Base-by-base conservation (phyloP, 306 rosid species). In the Leucaena leucocephala region DNA sequence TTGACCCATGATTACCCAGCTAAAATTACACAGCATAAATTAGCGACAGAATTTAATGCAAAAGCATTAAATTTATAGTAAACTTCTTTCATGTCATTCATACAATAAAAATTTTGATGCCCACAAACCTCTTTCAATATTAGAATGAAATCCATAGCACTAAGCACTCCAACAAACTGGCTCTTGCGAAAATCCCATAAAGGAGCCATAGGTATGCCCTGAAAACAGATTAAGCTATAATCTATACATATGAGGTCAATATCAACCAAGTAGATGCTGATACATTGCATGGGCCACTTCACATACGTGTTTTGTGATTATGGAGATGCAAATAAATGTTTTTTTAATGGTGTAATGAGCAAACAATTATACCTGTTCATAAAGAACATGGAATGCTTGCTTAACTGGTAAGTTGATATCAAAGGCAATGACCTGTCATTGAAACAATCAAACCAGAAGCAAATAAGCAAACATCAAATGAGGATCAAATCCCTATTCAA, bases 1-100 rank as follows among this genome's bases (percentile, higher is more conserved):
- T 86, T 84, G 97, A 84, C 69, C 93, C 97, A 86, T 81, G 95
- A 77, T 78, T 90, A 72, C 97, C 92, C 84, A 93, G 89, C 98
- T 93, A 84, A 76, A 88, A 89, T 82, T 72, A 73, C 9, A n/a
- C 5, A 57, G 35, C 65, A 81, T 65, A 65, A 61, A 76, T 17
- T 61, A 76, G 63, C n/a, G 22, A 45, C 66, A 66, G 50, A 54
- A 77, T 70, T 71, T 10, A 79, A 1, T 19, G 46, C 4, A 10
- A n/a, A 42, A 19, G 52, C 16, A 22, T 44, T 43, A 44, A 21
- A 21, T 34, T n/a, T 42, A 4, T 2, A 10, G 15, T 11, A 43
- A 22, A 59, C 16, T 27, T 57, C 6, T 8, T 59, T 59, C 39
- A 4, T 17, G 43, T 43, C 48, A 66, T 17, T n/a, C 72, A 40